Evolutionary conservation across 257 asterid genomes (phyloP), one percentile per base, ranked within the genome.

Genomic region (Plectranthus barbatus): DNA sequence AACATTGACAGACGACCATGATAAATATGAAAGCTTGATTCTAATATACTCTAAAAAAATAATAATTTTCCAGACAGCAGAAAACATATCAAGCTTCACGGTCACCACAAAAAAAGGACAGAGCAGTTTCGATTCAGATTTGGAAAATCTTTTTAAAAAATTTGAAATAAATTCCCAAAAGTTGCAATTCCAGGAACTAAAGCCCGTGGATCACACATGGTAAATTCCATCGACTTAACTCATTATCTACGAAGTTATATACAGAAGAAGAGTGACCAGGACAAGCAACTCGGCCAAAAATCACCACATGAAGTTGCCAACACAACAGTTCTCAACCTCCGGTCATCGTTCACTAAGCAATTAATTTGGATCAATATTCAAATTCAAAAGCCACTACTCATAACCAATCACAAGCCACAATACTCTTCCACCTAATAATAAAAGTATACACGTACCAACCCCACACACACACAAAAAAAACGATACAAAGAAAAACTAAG

Each of bases 11-110:
- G 37, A 66, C 21, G 7, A 20, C 12, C 42, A 40, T 13, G 0
- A 49, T 29, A 55, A 18, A 62, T 45, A 48, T 23, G 2, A 40
- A 60, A 53, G 11, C 71, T 62, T 50, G 46, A 60, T 49, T 58
- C 14, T 52, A 45, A 68, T 33, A 53, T 12, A 47, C 74, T 46
- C 56, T 47, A 46, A 4, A 39, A 57, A 33, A 15, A 34, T 12
- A 51, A 9, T 4, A 18, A 39, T 6, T 12, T n/a, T 8, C 7
- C 5, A 41, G 60, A 62, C 11, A 26, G 54, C 4, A n/a, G 19
- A 13, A 31, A 9, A 11, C 0, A 11, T 11, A 33, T 15, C 31
- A 34, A 42, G 50, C 45, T 31, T 58, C 26, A 29, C 31, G 41
- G 50, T 24, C 34, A 19, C 14, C 68, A 15, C 12, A 29, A 26